phyloP scores from a whole-genome alignment of 345 rosid species.

The Pseudoturritis turrita region DNA sequence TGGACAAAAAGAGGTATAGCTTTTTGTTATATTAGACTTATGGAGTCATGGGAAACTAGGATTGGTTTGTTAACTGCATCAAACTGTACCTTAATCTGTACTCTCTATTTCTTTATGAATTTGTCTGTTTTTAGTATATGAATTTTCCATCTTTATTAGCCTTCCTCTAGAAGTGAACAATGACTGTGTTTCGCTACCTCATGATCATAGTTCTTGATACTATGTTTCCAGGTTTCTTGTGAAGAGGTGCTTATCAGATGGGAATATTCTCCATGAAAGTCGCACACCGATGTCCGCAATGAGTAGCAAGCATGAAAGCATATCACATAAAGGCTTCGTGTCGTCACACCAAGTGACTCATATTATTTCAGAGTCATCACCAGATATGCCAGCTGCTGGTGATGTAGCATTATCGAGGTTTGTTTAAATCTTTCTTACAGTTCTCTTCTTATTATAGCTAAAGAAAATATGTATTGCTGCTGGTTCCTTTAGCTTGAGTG shows the following conservation, averaged over 20 bases:
- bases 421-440: conserved; percentile 3
- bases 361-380: conserved; percentile 74
- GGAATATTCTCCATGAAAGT: conserved; percentile 64
- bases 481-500: neutral
- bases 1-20: neutral
- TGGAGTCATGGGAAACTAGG: conserved; percentile 4
- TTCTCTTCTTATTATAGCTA: neutral
- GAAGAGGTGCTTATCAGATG: conserved; percentile 89
- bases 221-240: conserved; percentile 55
- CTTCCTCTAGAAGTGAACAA: neutral
- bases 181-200: neutral
- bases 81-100: neutral
- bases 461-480: neutral
- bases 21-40: neutral
- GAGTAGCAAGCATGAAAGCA: conserved; percentile 43
- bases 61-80: conserved; percentile 7
- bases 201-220: neutral
- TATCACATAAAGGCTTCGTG: conserved; percentile 39
- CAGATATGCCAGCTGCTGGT: conserved; percentile 79
- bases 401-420: conserved; percentile 76
- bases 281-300: conserved; percentile 42
- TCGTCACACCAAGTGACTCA: conserved; percentile 41
- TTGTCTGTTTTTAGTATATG: neutral
- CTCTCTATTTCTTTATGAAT: neutral
- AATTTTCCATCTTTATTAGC: neutral